Evolutionary conservation across 1,139 yeast genomes (phyloP).

Genomic region (Candida buenavistaensis): DNA sequence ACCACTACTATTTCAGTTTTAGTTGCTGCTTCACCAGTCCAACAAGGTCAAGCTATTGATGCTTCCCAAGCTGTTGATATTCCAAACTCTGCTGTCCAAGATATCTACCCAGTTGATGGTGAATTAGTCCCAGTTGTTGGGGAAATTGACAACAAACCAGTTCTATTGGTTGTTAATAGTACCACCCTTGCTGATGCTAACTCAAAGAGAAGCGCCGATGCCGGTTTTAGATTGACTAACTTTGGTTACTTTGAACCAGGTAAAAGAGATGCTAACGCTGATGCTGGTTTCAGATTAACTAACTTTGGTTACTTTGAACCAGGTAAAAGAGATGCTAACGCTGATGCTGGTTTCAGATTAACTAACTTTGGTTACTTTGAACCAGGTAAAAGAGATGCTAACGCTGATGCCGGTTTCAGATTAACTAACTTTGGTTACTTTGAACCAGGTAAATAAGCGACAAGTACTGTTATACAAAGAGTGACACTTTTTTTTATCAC

Average conservation of each 20-base stretch:
- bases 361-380: constrained; percentile 11
- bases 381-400: constrained; percentile 10
- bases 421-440: constrained; percentile 8
- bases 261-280: constrained; percentile 13
- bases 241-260: constrained; percentile 8
- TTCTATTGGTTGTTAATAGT: constrained; percentile 9
- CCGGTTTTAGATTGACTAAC: constrained; percentile 4
- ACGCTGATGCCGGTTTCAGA: constrained; percentile 6
- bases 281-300: constrained; percentile 10
- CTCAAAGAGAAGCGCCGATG: constrained; percentile 5
- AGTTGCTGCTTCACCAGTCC: constrained; percentile 13
- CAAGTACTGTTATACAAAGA: constrained; percentile 3
- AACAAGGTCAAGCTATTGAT: constrained; percentile 5
- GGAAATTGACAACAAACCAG: constrained; percentile 7
- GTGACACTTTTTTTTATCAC: too few relatives aligned
- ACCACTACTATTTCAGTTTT: constrained; percentile 11
- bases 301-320: constrained; percentile 13
- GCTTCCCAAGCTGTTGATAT: constrained; percentile 7
- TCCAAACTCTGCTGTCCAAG: constrained; percentile 11
- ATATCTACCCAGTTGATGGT: constrained; percentile 9
- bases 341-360: constrained; percentile 7
- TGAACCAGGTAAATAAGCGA: constrained; percentile 10
- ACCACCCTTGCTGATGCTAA: constrained; percentile 2
- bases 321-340: constrained; percentile 11
- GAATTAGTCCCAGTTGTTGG: constrained; percentile 9